Base-by-base conservation (phyloP, 2,329 filamentous ascomycete genomes). In the Penicillium sp. region DNA sequence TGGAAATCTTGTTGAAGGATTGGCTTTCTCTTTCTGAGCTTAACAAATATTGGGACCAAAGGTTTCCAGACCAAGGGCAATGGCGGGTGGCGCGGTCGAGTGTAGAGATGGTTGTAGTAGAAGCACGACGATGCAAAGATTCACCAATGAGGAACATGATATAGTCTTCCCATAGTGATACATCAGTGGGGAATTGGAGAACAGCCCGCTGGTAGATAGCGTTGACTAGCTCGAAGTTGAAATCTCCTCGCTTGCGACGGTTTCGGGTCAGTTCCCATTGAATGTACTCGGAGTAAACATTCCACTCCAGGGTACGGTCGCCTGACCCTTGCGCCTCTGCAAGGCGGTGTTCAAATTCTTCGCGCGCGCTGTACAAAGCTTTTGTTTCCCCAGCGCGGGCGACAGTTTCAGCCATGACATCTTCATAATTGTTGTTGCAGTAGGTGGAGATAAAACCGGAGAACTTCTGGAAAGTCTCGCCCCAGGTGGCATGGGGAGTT, bases 31-130 rank as follows among this genome's bases (percentile, higher is more conserved):
- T 85, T 74, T 97, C 94, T 3, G 91, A 90, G 18, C 87, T 88
- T 49, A 97, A 76, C 24, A 99, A 88, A 61, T 92, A 92, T 61
- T 93, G 87, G 6, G 91, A 90, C 94, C 94, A 99, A 6, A 99
- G 81, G 27, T 85, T 82, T 14, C 94, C 94, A 6, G 92, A 95
- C 89, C 92, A 96, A 2, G 94, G 92, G 64, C 93, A 96, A 73
- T 97, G 94, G 42, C 87, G 84, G 9, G 92, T 94, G 11, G 91
- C 92, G 60, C 92, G 85, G 64, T 91, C 87, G 2, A 95, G 80
- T 6, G 93, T 83, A 44, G 90, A 83, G 9, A 96, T 81, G 36
- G 89, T 72, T 9, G 78, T 75, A 4, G 78, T 72, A 44, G 75
- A 63, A 2, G 63, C 70, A 63, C 73, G 77, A 55, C 72, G 79